These are phyloP conservation scores for Mesembryanthemum crystallinum DNA, from an alignment of 148 eudicot species.

Conservation along the genomic window DNA sequence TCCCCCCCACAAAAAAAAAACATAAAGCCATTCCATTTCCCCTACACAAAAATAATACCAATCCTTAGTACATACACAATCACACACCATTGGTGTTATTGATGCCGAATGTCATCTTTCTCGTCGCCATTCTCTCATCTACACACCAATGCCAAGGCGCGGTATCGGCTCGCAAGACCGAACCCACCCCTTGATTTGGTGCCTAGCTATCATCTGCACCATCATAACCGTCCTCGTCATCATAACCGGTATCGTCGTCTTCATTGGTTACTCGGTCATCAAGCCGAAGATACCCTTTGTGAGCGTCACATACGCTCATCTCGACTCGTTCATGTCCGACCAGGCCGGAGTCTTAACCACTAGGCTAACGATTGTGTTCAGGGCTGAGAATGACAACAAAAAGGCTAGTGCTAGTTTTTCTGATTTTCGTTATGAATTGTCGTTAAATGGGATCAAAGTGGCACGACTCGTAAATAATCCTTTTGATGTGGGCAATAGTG, in stretches of 20 bases:
- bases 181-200: conserved; percentile 64
- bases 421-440: conserved; percentile 37
- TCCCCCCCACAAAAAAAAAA: conserved; percentile 1
- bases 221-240: conserved; percentile 47
- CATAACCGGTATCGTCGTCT: conserved; percentile 49
- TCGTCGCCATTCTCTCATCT: background rate
- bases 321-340: conserved; percentile 42
- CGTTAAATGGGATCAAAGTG: conserved; percentile 38
- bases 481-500: conserved; percentile 47
- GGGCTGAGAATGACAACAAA: conserved; percentile 59
- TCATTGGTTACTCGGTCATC: conserved; percentile 51
- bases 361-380: conserved; percentile 38
- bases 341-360: conserved; percentile 49
- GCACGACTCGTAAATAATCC: conserved; percentile 42
- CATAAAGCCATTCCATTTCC: background rate
- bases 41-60: background rate
- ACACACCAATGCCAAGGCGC: conserved; percentile 26
- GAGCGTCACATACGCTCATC: conserved; percentile 44
- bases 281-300: conserved; percentile 58
- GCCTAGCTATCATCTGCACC: conserved; percentile 58
- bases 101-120: conserved; percentile 27
- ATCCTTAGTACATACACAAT: too few species aligned
- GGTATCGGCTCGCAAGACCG: conserved; percentile 13
- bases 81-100: conserved; percentile 19
- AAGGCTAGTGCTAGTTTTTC: conserved; percentile 59